Base-by-base conservation (phyloP, 129 eudicot genomes). In the Silybum marianum region DNA sequence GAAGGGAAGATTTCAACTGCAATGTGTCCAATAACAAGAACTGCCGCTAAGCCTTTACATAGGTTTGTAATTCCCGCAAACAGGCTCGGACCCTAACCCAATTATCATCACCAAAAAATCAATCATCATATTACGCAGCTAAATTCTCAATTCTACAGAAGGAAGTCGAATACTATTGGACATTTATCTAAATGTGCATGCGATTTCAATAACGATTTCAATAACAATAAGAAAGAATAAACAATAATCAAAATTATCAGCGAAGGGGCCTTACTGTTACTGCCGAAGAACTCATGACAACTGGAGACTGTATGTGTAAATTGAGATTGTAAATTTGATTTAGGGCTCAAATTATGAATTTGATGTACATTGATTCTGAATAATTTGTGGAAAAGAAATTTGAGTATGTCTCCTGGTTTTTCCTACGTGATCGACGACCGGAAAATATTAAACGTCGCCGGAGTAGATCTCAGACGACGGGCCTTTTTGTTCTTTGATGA, bases 11-110 rank as follows among this genome's bases (percentile, higher is more conserved):
- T 86, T 81, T 89, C 94, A 74, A 93, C 87, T 14, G 81, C 89
- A 91, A 89, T 78, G 91, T 93, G 94, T 11, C 91, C 91, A 54
- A 85, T 85, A 13, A 90, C 84, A 67, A 93, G 88, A 51, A 93
- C 93, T 42, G 87, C 91, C 21, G 97, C 93, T 58, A 93, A 79
- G 3, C 94, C 97, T 80, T 93, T 93, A 88, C 98, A 93, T 72
- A 89, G 82, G 83, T 81, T 86, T 6, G 98, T 91, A 51, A 85
- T 88, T 63, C 98, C 98, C 6, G 80, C 69, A 39, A 78, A 86
- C 79, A 82, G 60, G 82, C 86, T 87, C 69, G 86, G 18, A 36
- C 90, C 88, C 89, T 81, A 66, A 51, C 71, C 74, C 73, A 74
- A 75, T 80, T 30, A n/a, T 75, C 60, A 75, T 71, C 22, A 10